Evolutionary conservation across 2,329 filamentous ascomycete species (phyloP).

Genomic region (Rhynchosporium secalis): DNA sequence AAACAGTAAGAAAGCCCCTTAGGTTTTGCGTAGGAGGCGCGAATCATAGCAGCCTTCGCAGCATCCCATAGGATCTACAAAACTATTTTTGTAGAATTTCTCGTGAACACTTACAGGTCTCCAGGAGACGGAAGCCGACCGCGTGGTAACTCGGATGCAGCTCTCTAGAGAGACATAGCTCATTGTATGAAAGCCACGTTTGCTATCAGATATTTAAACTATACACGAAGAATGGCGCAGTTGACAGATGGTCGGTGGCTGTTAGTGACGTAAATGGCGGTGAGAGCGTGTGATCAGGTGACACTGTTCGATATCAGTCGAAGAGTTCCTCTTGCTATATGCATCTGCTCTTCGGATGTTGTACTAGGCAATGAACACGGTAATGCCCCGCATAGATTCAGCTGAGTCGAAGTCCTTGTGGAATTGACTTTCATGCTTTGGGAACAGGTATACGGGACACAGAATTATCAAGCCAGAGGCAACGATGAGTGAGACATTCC

Average conservation of each 20-base stretch:
- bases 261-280: conserved; percentile 7
- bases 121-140: neutral
- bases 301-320: neutral
- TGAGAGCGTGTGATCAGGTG: conserved; percentile 9
- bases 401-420: neutral
- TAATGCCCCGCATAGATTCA: neutral
- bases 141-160: neutral
- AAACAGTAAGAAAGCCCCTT: neutral
- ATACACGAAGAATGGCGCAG: neutral
- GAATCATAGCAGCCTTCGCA: neutral
- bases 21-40: neutral
- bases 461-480: neutral
- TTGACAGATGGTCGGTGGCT: conserved; percentile 8
- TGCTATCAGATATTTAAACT: neutral
- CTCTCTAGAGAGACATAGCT: neutral
- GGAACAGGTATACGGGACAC: neutral
- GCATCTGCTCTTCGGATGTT: neutral
- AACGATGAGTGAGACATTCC: neutral
- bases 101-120: neutral
- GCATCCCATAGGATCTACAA: neutral
- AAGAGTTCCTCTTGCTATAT: conserved; percentile 3
- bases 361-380: neutral
- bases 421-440: neutral
- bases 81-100: no score
- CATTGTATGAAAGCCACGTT: neutral